Percentiles rank a stretch among this genome's conserved stretches.
Conservation (phyloP, 768 basidiomycete genomes). For the Clitopilus passeckerianus region DNA sequence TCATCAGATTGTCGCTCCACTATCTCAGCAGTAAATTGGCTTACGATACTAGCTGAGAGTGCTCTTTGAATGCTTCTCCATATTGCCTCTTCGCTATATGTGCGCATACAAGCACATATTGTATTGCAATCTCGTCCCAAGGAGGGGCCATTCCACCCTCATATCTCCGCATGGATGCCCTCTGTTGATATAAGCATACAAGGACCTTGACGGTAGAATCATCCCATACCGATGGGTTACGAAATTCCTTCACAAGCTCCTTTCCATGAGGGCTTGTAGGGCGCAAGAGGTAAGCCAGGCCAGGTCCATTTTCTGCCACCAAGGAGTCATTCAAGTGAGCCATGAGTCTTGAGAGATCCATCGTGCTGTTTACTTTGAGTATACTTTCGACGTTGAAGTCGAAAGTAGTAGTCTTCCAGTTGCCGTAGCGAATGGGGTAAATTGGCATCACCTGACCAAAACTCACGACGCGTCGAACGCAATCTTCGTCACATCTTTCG, state of each 20-base stretch:
- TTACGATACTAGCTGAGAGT: conserved; percentile 71
- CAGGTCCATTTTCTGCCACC: conserved; percentile 57
- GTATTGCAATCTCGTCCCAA: conserved; percentile 85
- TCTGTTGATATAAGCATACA: conserved; percentile 4
- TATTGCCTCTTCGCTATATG: conserved; percentile 64
- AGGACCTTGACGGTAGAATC: conserved; percentile 1
- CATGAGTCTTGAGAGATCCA: conserved; percentile 58
- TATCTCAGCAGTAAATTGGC: conserved; percentile 16
- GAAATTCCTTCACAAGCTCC: conserved; percentile 67
- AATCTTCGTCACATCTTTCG: not conserved
- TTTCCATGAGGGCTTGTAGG: conserved; percentile 77
- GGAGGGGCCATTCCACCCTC: conserved; percentile 64
- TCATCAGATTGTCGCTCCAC: not conserved
- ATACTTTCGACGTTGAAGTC: not conserved
- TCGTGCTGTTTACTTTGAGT: conserved; percentile 21
- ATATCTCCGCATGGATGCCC: conserved; percentile 33
- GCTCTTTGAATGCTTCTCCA: conserved; percentile 76
- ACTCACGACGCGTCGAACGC: conserved; percentile 1
- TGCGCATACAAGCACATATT: conserved; percentile 73
- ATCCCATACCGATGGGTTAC: conserved; percentile 41
- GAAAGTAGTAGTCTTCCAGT: not conserved
- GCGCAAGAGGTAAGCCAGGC: conserved; percentile 69
- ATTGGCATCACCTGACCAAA: not conserved
- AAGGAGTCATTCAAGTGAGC: conserved; percentile 59
- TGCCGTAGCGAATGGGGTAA: not conserved